Percentiles rank a stretch among this genome's conserved stretches.
Conservation (phyloP, 495 filamentous ascomycete species). For the Lindgomyces ingoldianus region DNA sequence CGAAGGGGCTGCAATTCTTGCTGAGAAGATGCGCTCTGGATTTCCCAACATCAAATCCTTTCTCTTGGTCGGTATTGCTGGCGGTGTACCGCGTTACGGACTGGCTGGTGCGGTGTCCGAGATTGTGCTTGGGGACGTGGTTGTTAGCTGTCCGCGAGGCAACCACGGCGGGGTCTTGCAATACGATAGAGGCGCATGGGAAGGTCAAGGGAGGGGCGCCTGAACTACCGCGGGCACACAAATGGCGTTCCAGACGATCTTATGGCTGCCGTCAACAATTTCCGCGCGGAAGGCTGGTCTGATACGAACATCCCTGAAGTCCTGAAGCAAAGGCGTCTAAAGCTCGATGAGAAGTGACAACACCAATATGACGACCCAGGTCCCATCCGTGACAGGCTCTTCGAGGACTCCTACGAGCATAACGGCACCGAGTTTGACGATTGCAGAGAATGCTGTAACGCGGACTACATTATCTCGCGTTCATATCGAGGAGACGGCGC, state of each 20-base stretch:
- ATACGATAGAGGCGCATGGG: constrained; percentile 18
- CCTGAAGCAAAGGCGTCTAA: constrained; percentile 24
- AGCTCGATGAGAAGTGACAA: constrained; percentile 11
- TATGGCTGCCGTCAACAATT: constrained; percentile 16
- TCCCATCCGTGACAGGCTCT: constrained; percentile 22
- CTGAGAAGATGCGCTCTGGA: constrained; percentile 18
- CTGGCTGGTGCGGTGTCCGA: constrained; percentile 12
- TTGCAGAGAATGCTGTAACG: constrained; percentile 23
- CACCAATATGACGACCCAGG: constrained; percentile 21
- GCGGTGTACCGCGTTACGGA: constrained; percentile 13
- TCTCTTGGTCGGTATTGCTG: constrained; percentile 16
- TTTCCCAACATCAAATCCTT: constrained; percentile 20
- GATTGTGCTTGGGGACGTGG: constrained; percentile 21
- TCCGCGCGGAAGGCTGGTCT: constrained; percentile 12
- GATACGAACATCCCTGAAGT: constrained; percentile 12
- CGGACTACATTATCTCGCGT: background rate
- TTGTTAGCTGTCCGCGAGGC: constrained; percentile 16
- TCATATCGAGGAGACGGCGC: constrained; percentile 15
- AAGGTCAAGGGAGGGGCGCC: constrained; percentile 15
- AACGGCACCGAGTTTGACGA: constrained; percentile 10
- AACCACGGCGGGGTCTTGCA: constrained; percentile 17
- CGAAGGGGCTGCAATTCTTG: constrained; percentile 9
- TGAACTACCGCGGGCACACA: constrained; percentile 12
- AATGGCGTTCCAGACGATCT: constrained; percentile 9
- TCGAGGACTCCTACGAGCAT: constrained; percentile 15